A percentile compares a stretch with the other conserved stretches of the same genome.
Evolutionary conservation across 2,329 filamentous ascomycete genomes (phyloP).

Genomic region (Talaromyces sp.): DNA sequence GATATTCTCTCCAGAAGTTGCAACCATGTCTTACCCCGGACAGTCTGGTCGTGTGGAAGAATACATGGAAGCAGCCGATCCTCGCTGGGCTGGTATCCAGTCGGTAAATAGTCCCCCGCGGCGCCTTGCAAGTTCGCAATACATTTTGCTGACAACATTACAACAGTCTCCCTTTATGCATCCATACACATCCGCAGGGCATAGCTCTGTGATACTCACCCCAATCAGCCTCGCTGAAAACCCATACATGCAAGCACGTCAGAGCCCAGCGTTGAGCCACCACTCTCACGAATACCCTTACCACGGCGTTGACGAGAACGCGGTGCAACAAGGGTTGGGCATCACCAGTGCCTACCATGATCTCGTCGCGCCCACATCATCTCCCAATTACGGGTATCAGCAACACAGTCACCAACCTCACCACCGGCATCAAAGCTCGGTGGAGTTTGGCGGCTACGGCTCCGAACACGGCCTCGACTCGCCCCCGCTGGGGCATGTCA

Average conservation of each 20-base stretch:
- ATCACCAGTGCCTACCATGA: slow-evolving; percentile 29
- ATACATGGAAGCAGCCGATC: slow-evolving; percentile 22
- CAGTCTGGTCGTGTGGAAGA: slow-evolving; percentile 22
- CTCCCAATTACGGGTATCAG: slow-evolving; percentile 20
- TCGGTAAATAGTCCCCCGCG: slow-evolving; percentile 21
- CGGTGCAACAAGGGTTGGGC: slow-evolving; percentile 30
- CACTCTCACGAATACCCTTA: slow-evolving; percentile 34
- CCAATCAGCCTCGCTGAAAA: slow-evolving; percentile 35
- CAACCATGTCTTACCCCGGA: slow-evolving; percentile 23
- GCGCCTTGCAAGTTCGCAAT: slow-evolving; percentile 6
- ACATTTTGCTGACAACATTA: neutral
- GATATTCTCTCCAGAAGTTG: slow-evolving; percentile 13
- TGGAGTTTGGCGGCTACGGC: slow-evolving; percentile 14
- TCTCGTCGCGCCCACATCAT: slow-evolving; percentile 23
- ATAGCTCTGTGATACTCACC: slow-evolving; percentile 26
- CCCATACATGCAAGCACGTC: slow-evolving; percentile 23
- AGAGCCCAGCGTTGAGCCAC: slow-evolving; percentile 31
- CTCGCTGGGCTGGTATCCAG: slow-evolving; percentile 24
- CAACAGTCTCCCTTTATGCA: slow-evolving; percentile 20
- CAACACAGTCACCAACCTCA: slow-evolving; percentile 1
- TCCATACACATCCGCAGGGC: slow-evolving; percentile 29
- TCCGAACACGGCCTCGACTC: slow-evolving; percentile 18
- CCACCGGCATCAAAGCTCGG: slow-evolving; percentile 9
- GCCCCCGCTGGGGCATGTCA: slow-evolving; percentile 18
- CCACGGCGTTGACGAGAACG: slow-evolving; percentile 20